Evolutionary conservation across 2,329 filamentous ascomycete species (phyloP).

Genomic region (Paecilomyces niveus): DNA sequence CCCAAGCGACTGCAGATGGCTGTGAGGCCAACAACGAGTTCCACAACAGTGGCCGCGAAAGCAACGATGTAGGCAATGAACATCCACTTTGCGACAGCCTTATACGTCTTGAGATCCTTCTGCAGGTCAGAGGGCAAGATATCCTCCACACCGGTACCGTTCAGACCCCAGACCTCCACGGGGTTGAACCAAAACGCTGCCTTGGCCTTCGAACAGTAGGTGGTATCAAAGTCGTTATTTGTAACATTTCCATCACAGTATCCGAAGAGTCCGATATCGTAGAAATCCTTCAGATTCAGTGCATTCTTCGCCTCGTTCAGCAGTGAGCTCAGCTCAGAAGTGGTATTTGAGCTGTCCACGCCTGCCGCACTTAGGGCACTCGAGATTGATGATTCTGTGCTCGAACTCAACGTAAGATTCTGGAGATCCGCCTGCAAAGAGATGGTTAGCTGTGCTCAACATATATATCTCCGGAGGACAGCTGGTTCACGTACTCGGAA

Average conservation of each 20-base stretch:
- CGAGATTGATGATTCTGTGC: constrained; percentile 22
- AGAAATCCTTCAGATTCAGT: constrained; percentile 64
- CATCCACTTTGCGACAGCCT: constrained; percentile 70
- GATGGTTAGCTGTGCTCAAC: constrained; percentile 5
- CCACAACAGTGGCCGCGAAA: constrained; percentile 60
- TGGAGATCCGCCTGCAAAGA: constrained; percentile 48
- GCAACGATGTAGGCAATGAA: constrained; percentile 73
- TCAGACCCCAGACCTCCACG: constrained; percentile 59
- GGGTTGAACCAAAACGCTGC: constrained; percentile 71
- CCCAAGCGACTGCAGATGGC: constrained; percentile 76
- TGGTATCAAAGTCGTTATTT: constrained; percentile 44
- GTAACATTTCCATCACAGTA: constrained; percentile 64
- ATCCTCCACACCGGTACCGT: constrained; percentile 49
- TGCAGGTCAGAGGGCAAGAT: constrained; percentile 62
- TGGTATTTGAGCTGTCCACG: constrained; percentile 41
- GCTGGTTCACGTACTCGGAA: constrained; percentile 31
- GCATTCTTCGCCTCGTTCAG: constrained; percentile 30
- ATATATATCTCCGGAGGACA: background rate
- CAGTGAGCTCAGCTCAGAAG: constrained; percentile 30
- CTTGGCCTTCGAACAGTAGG: constrained; percentile 61
- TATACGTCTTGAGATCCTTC: constrained; percentile 64
- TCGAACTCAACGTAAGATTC: constrained; percentile 49
- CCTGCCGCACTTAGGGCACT: constrained; percentile 27
- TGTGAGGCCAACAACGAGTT: constrained; percentile 72
- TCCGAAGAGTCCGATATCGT: constrained; percentile 78